Conservation (phyloP, 176 grass and related monocot genomes). For the Juncus effusus region DNA sequence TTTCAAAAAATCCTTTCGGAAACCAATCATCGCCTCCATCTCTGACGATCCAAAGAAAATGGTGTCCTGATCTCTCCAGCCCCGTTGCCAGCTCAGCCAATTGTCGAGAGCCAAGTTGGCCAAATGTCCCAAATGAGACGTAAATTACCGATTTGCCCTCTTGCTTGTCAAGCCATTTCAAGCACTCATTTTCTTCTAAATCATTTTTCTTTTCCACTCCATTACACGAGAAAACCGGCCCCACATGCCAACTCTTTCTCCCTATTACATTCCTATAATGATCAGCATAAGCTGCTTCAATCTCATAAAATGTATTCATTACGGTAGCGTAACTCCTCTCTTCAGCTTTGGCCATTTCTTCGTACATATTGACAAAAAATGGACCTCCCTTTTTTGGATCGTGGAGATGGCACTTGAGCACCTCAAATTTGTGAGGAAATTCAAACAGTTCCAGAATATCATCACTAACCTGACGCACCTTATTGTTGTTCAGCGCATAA, state of each 20-base stretch:
- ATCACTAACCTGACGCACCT: too few relatives aligned
- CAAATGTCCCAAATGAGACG: conserved; percentile 31
- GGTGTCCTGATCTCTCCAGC: conserved; percentile 14
- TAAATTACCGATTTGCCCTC: conserved; percentile 24
- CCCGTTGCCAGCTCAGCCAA: conserved; percentile 13
- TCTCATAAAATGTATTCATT: conserved; percentile 35
- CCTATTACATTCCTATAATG: conserved; percentile 22
- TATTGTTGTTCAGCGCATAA: too few relatives aligned
- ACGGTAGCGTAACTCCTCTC: conserved; percentile 20
- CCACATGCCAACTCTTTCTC: conserved; percentile 25
- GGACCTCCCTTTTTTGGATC: background rate
- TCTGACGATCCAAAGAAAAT: conserved; percentile 26
- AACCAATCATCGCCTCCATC: background rate
- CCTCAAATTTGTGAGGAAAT: conserved; percentile 20
- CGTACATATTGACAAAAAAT: conserved; percentile 15
- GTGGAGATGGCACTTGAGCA: conserved; percentile 28
- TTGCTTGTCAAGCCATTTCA: conserved; percentile 30
- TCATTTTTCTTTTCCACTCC: too few relatives aligned
- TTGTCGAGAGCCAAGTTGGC: background rate
- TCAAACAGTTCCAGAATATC: background rate
- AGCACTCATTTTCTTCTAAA: background rate
- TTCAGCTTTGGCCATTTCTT: conserved; percentile 23
- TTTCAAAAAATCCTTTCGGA: conserved; percentile 4
- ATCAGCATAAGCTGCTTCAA: conserved; percentile 31
- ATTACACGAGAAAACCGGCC: conserved; percentile 20